Evolutionary conservation across 2,329 filamentous ascomycete genomes (phyloP), one percentile per base, ranked within the genome.

Genomic region (Xylaria sp.): DNA sequence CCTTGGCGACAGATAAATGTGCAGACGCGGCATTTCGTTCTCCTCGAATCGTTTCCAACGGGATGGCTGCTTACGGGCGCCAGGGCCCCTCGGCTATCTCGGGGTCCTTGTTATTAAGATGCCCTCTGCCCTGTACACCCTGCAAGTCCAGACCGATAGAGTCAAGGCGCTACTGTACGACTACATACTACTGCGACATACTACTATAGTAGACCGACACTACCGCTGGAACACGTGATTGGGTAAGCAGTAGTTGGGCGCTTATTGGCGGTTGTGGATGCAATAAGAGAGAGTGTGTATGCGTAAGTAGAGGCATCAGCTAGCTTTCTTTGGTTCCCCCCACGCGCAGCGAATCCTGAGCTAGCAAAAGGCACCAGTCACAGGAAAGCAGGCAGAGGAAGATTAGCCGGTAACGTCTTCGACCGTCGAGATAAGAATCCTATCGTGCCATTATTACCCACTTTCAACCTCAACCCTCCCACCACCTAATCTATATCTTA

Each of bases 1-100:
- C 50, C 61, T 69, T 64, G 59, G 67, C 58, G 24, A 21, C 59
- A 48, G 51, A 66, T 69, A 63, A 57, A 21, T 60, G 51, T 34
- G 21, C 59, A 61, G 42, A 34, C 58, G 45, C 67, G 67, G 67
- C 67, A 69, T 57, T 48, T 61, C 45, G 36, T 24, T 11, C 58
- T 54, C 67, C 47, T 58, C 58, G 48, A 61, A 17, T 51, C 62
- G 21, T 42, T 53, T 21, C 24, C 27, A 48, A 50, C 42, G 55
- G 55, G 50, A 69, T 50, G 50, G 53, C 58, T 65, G 58, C 61
- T 61, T 60, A 69, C n/a, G 47, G 47, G 61, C 69, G 69, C 67
- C 64, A 65, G 60, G 39, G 50, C 67, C 69, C 64, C 55, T 54
- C 69, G 69, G 69, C 58, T 61, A 67, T 61, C 57, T 67, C 69